Evolutionary conservation across 2,329 filamentous ascomycete species (phyloP).

Genomic region (Clonostachys chloroleuca): DNA sequence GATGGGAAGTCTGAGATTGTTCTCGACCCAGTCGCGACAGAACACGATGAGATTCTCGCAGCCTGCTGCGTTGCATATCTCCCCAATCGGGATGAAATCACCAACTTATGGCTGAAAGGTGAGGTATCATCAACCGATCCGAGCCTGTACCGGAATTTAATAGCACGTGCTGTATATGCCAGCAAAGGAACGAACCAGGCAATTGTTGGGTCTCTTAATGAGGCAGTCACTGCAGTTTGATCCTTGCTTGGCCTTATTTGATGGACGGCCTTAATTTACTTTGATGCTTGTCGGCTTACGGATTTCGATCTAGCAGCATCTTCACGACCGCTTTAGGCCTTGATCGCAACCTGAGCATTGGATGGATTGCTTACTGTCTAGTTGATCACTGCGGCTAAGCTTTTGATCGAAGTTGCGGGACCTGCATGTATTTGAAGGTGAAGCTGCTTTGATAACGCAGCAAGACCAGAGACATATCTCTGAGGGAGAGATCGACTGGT

Average conservation of each 20-base stretch:
- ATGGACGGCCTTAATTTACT: no score
- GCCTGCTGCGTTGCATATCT: conserved; percentile 91
- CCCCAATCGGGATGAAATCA: conserved; percentile 82
- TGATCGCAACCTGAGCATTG: no score
- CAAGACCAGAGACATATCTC: no score
- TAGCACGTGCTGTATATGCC: conserved; percentile 33
- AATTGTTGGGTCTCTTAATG: conserved; percentile 24
- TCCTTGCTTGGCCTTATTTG: background rate
- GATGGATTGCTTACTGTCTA: no score
- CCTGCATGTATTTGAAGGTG: no score
- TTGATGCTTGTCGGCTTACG: no score
- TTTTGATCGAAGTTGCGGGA: no score
- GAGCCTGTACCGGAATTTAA: conserved; percentile 22
- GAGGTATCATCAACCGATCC: conserved; percentile 36
- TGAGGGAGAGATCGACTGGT: no score
- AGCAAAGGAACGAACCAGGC: conserved; percentile 27
- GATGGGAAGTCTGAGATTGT: conserved; percentile 44
- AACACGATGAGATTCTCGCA: conserved; percentile 73
- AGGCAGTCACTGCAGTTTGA: conserved; percentile 17
- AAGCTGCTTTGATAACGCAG: no score
- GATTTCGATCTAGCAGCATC: no score
- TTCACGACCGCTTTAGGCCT: no score
- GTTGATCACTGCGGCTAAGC: no score
- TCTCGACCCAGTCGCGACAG: conserved; percentile 77
- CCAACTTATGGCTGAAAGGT: conserved; percentile 92